Evolutionary conservation across 1,284 basidiomycete species (phyloP), one percentile per base, ranked within the genome.

Genomic region (Ganoderma meredithae): DNA sequence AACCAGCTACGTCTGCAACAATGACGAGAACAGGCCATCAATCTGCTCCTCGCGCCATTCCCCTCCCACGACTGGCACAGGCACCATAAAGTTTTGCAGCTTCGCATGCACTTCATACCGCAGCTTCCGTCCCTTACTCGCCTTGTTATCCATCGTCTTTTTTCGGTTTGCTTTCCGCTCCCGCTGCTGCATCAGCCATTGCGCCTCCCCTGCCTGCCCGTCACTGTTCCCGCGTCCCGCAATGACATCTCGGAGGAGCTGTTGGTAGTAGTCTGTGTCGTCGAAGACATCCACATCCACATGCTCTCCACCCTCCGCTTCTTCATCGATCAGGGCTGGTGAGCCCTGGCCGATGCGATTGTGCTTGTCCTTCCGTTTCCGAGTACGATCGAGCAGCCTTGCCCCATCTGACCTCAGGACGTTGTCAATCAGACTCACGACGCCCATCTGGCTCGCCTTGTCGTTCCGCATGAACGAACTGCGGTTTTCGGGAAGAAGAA

Each of bases 81-180:
- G 96, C 1, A 96, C 94, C 91, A 97, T 97, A 77, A 97, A 97
- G 78, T 96, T 95, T 77, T 95, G 93, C 52, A 97, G 82, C 81
- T 97, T 98, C 76, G 97, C 95, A 77, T 98, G 96, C 1, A 95
- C 90, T 69, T 97, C 93, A 78, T 95, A 97, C 70, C 95, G 94
- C 76, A 70, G 59, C 72, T 72, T 70, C 58, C 60, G 73, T 2
- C 96, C 96, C 82, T 98, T 98, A 78, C 91, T 94, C n/a, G 95
- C 96, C 72, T 92, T 95, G 0, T 95, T 95, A 79, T 98, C 96
- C 13, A 97, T 94, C 69, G 87, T 91, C 82, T 93, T 95, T 73
- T 83, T 83, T 76, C 85, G 85, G 77, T 85, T 85, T 53, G 87
- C 85, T 76, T 88, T 93, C 75, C 86, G 87, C 74, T 88, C 88